phyloP scores from a whole-genome alignment of 2,329 filamentous ascomycete species.

The Fusarium multiceps region DNA sequence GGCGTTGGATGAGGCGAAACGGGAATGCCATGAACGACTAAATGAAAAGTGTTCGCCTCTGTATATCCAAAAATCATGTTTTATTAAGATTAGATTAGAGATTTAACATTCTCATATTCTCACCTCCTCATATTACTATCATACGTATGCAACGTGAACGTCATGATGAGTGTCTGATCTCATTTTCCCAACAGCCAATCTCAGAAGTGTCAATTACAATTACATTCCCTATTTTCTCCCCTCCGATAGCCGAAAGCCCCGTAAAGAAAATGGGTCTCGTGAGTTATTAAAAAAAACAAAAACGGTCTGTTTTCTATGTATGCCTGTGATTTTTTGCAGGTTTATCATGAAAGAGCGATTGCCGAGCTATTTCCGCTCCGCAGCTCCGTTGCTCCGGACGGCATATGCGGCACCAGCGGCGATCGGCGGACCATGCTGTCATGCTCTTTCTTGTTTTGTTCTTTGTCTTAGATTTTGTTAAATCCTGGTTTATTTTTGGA shows the following conservation, averaged over 20 bases:
- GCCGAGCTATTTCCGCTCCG: constrained; percentile 46
- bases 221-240: background rate
- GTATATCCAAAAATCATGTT: constrained; percentile 19
- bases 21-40: constrained; percentile 20
- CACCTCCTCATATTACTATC: background rate
- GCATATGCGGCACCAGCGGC: constrained; percentile 27
- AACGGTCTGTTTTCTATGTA: constrained; percentile 2
- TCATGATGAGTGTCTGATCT: constrained; percentile 13
- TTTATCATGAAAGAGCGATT: constrained; percentile 15
- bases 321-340: background rate
- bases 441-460: background rate
- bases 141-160: constrained; percentile 3
- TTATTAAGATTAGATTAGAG: constrained; percentile 22
- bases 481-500: constrained; percentile 7
- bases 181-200: constrained; percentile 18
- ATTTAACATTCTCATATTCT: constrained; percentile 18
- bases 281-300: background rate
- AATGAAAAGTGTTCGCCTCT: constrained; percentile 27
- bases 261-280: background rate
- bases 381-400: constrained; percentile 33
- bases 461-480: background rate
- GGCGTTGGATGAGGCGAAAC: constrained; percentile 41
- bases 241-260: constrained; percentile 14
- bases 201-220: constrained; percentile 15
- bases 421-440: constrained; percentile 26